Percentiles rank a stretch among this genome's conserved stretches.
These are phyloP conservation scores for Ormosia emarginata DNA, from an alignment of 306 rosid species.

Conservation along the genomic window DNA sequence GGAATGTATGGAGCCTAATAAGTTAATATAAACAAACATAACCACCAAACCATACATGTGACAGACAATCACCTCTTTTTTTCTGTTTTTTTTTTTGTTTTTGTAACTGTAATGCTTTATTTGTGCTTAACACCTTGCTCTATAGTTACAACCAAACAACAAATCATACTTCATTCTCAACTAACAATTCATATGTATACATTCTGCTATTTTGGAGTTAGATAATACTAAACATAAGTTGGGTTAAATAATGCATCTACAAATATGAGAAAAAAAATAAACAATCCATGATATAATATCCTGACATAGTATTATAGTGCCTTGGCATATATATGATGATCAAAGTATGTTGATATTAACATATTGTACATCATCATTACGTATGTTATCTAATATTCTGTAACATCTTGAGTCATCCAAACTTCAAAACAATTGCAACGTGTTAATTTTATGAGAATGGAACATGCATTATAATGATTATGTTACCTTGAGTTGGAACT, in stretches of 20 bases:
- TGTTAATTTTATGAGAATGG: too few relatives aligned
- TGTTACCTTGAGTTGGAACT: slow-evolving; percentile 1
- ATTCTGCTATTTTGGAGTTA: not conserved
- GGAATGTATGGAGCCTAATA: too few relatives aligned
- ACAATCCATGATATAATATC: not conserved
- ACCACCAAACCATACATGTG: not conserved
- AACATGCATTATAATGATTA: not conserved
- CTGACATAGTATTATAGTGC: not conserved
- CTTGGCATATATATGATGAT: not conserved
- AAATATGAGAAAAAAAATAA: not conserved
- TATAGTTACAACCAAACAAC: not conserved
- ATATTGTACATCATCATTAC: not conserved
- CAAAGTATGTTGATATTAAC: not conserved
- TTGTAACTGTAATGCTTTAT: too few relatives aligned
- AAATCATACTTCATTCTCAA: not conserved
- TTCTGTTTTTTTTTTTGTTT: not conserved
- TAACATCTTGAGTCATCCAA: slow-evolving; percentile 13
- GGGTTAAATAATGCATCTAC: not conserved
- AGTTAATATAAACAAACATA: not conserved
- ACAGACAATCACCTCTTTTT: not conserved
- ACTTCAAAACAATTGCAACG: not conserved
- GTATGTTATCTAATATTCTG: not conserved
- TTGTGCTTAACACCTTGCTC: not conserved
- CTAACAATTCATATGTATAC: not conserved
- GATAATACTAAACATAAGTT: not conserved